Evolutionary conservation across 495 filamentous ascomycete species (phyloP).

Genomic region (Emericellopsis terricola): DNA sequence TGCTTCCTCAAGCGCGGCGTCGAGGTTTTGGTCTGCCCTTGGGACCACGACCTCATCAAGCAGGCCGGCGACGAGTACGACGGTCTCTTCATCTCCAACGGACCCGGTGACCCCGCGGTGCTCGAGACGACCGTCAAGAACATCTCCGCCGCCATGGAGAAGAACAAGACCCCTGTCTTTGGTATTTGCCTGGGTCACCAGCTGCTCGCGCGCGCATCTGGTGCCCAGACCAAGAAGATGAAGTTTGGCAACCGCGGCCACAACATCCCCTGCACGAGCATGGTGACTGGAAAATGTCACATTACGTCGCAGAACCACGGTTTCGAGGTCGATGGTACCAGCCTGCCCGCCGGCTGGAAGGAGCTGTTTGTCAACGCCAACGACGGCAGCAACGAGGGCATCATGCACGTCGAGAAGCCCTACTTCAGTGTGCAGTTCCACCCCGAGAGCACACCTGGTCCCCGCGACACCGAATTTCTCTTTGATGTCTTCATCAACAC

Average conservation of each 20-base stretch:
- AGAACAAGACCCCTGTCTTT: constrained; percentile 73
- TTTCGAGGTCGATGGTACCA: constrained; percentile 70
- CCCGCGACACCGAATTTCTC: constrained; percentile 88
- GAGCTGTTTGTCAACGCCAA: constrained; percentile 97
- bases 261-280: constrained; percentile 94
- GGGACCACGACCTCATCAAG: constrained; percentile 76
- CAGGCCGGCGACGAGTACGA: constrained; percentile 70
- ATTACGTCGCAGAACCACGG: constrained; percentile 98
- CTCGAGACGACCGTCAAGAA: constrained; percentile 58
- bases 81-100: constrained; percentile 93
- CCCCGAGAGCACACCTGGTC: constrained; percentile 88
- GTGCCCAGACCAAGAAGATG: constrained; percentile 82
- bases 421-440: constrained; percentile 99
- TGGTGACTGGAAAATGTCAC: constrained; percentile 86
- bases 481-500: constrained; percentile 93
- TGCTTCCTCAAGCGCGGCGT: constrained; percentile 84
- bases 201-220: constrained; percentile 76
- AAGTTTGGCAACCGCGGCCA: constrained; percentile 98
- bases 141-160: constrained; percentile 50
- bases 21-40: constrained; percentile 86
- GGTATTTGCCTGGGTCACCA: constrained; percentile 96
- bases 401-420: constrained; percentile 65
- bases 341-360: constrained; percentile 61
- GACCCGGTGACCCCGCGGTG: constrained; percentile 84
- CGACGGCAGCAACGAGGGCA: constrained; percentile 93